Base-by-base conservation (phyloP, 148 eudicot genomes). In the Euryodendron excelsum region DNA sequence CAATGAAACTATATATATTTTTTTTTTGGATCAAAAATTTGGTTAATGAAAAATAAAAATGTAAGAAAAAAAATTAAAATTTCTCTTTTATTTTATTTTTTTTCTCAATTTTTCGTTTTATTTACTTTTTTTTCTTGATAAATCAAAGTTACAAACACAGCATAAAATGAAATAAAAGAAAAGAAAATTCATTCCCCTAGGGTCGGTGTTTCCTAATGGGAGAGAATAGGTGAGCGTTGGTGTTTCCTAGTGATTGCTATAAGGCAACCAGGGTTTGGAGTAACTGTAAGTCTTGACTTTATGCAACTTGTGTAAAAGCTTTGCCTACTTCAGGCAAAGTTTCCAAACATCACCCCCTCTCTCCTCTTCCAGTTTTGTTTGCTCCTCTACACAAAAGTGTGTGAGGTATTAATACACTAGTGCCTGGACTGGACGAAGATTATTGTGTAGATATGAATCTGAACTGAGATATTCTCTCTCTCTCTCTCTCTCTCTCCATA, bases 161-260 rank as follows among this genome's bases (percentile, higher is more conserved):
- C 5, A 41, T 41, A 39, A 39, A 39, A 39, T 0, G 44, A 39
- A 39, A 1, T 3, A 39, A 39, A 39, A 39, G 7, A 39, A 39
- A 39, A 39, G 7, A 39, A 39, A 39, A 39, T n/a, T n/a, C n/a
- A n/a, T n/a, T n/a, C n/a, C n/a, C n/a, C n/a, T 0, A 39, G 44
- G 7, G 5, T 3, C 44, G 7, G 1, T 0, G 7, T 8, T 39
- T 4, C 4, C 44, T n/a, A 39, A 8, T 39, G 69, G 34, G 23
- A 64, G 69, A 31, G 69, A 17, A n/a, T 33, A 14, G 68, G 44
- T 33, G 69, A 64, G 21, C 41, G 33, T 23, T 31, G 80, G 37
- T 55, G 69, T 13, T 70, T 78, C 76, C 75, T 78, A 78, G 75
- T 78, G 80, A 65, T 78, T 78, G 80, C 80, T 60, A 70, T 70